Evolutionary conservation across 1,139 yeast genomes (phyloP).

Genomic region (Debaryomyces udenii): DNA sequence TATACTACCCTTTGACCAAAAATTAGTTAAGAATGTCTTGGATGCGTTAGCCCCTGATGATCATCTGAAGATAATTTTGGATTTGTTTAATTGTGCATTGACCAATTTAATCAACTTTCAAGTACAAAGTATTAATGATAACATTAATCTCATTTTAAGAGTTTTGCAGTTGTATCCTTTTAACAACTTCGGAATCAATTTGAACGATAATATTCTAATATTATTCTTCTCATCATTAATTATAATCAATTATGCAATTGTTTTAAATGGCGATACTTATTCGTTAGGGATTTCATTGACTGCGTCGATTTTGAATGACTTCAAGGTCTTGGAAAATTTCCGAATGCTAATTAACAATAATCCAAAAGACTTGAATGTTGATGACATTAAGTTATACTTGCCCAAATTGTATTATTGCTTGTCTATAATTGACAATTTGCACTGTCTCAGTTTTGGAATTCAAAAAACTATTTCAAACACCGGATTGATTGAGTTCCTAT

Average conservation of each 20-base stretch:
- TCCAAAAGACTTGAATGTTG: conserved; percentile 26
- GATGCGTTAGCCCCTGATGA: conserved; percentile 20
- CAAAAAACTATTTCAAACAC: conserved; percentile 38
- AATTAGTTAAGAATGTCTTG: conserved; percentile 20
- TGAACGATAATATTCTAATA: conserved; percentile 35
- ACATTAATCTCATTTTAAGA: conserved; percentile 42
- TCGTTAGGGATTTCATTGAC: conserved; percentile 58
- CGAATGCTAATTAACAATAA: conserved; percentile 19
- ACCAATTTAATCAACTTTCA: conserved; percentile 49
- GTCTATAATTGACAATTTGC: conserved; percentile 56
- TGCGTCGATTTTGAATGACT: conserved; percentile 60
- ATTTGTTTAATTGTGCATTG: conserved; percentile 54
- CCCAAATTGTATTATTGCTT: conserved; percentile 55
- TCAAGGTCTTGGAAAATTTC: conserved; percentile 50
- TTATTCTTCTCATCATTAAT: conserved; percentile 51
- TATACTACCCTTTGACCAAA: conserved; percentile 54
- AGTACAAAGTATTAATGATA: conserved; percentile 29
- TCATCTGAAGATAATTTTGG: conserved; percentile 44
- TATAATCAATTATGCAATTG: conserved; percentile 56
- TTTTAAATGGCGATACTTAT: conserved; percentile 60
- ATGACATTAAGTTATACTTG: conserved; percentile 43
- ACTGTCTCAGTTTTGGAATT: conserved; percentile 59
- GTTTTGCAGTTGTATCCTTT: conserved; percentile 51
- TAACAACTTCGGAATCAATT: conserved; percentile 21
- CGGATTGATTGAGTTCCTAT: conserved; percentile 22